These are phyloP conservation scores for Tulasnella calospora DNA, from an alignment of 768 basidiomycete species.

Conservation along the genomic window DNA sequence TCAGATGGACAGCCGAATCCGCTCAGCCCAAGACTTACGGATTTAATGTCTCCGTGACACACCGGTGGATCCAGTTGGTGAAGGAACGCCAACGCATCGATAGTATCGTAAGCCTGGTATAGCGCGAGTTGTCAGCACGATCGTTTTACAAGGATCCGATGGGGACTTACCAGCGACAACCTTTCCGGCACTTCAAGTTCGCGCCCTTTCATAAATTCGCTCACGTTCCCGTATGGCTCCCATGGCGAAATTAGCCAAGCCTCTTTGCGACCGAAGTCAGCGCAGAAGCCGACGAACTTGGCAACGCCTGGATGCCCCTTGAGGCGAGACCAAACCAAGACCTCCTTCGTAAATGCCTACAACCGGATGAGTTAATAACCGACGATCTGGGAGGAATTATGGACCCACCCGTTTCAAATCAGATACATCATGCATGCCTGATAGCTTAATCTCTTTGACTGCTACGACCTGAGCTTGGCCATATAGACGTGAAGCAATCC, in stretches of 20 bases:
- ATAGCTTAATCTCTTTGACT: neutral
- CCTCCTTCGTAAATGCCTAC: neutral
- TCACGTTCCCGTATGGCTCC: neutral
- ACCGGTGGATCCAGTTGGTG: neutral
- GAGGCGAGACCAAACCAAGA: neutral
- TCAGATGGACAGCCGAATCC: neutral
- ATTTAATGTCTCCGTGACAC: neutral
- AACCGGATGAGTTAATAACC: too few relatives aligned
- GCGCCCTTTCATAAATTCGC: neutral
- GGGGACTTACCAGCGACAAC: neutral
- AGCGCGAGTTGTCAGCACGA: neutral
- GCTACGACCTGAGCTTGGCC: neutral
- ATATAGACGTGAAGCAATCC: neutral
- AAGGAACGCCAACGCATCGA: neutral
- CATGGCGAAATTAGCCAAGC: neutral
- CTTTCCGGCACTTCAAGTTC: neutral
- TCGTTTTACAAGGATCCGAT: neutral
- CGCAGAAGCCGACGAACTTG: neutral
- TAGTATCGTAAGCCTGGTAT: neutral
- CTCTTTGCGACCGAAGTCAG: neutral
- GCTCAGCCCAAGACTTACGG: neutral
- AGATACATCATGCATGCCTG: neutral
- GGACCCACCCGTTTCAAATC: neutral
- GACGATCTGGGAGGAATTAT: too few relatives aligned
- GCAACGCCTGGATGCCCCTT: neutral